phyloP scores from a whole-genome alignment of 1,284 basidiomycete species.

The Rhodotorula sp. region DNA sequence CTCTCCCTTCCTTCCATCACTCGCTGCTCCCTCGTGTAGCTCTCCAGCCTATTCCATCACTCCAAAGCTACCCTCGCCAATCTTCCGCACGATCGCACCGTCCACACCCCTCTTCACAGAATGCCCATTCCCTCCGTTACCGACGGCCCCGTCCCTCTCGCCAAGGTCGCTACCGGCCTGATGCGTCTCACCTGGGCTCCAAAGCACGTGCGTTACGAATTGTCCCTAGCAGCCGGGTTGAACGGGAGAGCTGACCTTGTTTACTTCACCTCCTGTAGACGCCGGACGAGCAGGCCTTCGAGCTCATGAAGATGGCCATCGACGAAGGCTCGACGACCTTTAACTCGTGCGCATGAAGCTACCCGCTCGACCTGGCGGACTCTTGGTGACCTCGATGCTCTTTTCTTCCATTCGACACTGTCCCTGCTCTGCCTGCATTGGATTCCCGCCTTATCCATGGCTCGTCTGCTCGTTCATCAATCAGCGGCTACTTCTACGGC shows the following conservation, averaged over 20 bases:
- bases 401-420: no score
- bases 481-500: conserved; percentile 38
- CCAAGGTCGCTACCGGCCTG: conserved; percentile 6
- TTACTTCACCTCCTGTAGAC: conserved; percentile 6
- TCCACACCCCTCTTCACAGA: no score
- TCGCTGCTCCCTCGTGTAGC: neutral
- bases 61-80: neutral
- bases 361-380: neutral
- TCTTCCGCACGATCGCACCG: no score
- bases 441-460: neutral
- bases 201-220: neutral
- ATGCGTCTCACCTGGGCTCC: conserved; percentile 20
- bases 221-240: no score
- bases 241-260: no score
- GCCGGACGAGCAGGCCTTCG: conserved; percentile 42
- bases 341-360: conserved; percentile 13
- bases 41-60: neutral
- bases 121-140: neutral
- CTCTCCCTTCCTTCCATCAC: neutral
- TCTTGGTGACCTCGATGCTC: neutral
- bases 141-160: neutral
- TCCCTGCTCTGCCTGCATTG: no score
- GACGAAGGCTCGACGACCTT: conserved; percentile 13
- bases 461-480: no score
- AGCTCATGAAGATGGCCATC: conserved; percentile 32